Base-by-base conservation (phyloP, 1,284 basidiomycete genomes). In the Tremellales sp. region DNA sequence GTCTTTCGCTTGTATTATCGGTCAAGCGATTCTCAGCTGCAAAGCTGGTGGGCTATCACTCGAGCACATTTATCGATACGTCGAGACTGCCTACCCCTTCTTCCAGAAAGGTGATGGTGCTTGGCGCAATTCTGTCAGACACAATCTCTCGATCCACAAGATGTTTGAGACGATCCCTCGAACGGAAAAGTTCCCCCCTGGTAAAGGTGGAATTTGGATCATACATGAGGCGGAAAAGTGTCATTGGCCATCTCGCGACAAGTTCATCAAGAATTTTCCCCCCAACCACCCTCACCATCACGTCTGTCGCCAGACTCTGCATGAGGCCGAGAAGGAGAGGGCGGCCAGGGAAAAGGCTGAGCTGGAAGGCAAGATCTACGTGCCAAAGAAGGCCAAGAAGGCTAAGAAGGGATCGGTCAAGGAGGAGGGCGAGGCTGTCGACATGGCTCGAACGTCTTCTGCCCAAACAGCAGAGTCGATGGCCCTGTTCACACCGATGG, bases 21-120 rank as follows among this genome's bases (percentile, higher is more conserved):
- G 94, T 4, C 91, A 93, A 62, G 94, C 94, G 6, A 85, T 97
- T 54, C 79, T 93, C 49, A 86, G 88, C 12, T 90, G 89, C 1
- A 81, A 83, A 0, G 82, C 86, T 33, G 86, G 89, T 60, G 84
- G 87, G 33, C 81, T 97, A 27, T 91, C 90, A 0, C 79, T 97
- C 22, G 89, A 93, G 63, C 92, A 97, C 68, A 94, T 98, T 55
- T 97, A 97, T 67, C 84, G 88, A 64, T 98, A 84, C 81, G 94
- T 98, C 64, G 89, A 88, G 52, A 88, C 87, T 35, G 89, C 89
- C 4, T 93, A 91, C 72, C 92, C 94, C 0, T 85, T 85, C 70
- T 98, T 91, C 77, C 90, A 90, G 70, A 85, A 86, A 39, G 87
- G 87, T 33, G 92, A 96, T 63, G 82, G 85, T n/a, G 93, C 90